These are phyloP conservation scores for Saturnispora diversa DNA, from an alignment of 805 yeast species.

Conservation along the genomic window DNA sequence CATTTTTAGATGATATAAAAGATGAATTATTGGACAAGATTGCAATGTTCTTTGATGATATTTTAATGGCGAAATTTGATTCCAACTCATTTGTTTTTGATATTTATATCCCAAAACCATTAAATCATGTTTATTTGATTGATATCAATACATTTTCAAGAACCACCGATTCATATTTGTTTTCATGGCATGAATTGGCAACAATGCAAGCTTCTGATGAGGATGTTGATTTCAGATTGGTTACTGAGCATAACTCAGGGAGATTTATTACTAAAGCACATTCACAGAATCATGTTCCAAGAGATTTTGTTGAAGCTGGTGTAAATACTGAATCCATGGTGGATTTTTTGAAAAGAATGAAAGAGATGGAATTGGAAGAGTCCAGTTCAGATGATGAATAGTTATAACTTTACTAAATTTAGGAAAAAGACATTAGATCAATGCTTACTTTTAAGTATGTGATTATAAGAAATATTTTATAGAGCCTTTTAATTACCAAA, in stretches of 20 bases:
- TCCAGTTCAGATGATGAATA: conserved; percentile 6
- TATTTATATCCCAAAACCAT: conserved; percentile 73
- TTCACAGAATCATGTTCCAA: conserved; percentile 86
- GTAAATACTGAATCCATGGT: conserved; percentile 60
- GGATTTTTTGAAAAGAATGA: conserved; percentile 54
- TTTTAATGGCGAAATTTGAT: conserved; percentile 41
- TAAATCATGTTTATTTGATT: conserved; percentile 53
- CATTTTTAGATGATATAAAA: conserved; percentile 49
- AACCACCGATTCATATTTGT: conserved; percentile 69
- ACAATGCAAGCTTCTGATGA: conserved; percentile 29
- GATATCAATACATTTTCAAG: conserved; percentile 84
- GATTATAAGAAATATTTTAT: too few species aligned
- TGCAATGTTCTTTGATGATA: conserved; percentile 45
- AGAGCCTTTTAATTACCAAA: too few species aligned
- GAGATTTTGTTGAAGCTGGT: conserved; percentile 81
- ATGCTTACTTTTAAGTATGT: too few species aligned
- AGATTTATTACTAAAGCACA: conserved; percentile 76
- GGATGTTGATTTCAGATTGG: conserved; percentile 47
- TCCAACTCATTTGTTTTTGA: conserved; percentile 63
- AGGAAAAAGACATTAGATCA: too few species aligned
- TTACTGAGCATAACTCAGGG: conserved; percentile 61
- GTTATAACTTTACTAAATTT: neutral
- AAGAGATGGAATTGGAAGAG: conserved; percentile 11
- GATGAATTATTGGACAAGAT: conserved; percentile 42
- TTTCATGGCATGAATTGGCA: conserved; percentile 75